Base-by-base conservation (phyloP, 768 basidiomycete genomes). In the Trametes villosa region DNA sequence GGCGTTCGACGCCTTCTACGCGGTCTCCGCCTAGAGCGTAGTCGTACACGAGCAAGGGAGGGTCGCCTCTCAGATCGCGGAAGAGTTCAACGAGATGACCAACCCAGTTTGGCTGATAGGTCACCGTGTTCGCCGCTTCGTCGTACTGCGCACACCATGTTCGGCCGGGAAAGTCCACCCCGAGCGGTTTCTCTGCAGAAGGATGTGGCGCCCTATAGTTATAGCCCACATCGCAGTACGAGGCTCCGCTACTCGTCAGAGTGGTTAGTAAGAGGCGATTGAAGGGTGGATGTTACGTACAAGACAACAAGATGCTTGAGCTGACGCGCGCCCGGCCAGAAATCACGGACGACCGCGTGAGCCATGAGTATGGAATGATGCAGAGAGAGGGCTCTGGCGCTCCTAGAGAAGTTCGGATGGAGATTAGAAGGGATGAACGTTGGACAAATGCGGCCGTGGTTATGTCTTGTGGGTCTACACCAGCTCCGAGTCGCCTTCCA, bases 51-150 rank as follows among this genome's bases (percentile, higher is more conserved):
- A 87, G 72, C 31, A 86, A 56, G 0, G 78, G 74, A n/a, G 67
- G 76, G 76, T 8, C 53, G 17, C 55, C 45, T 24, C 18, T 33
- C 57, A 45, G 67, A 31, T 20, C 61, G n/a, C 66, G 75, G 77
- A 20, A 54, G 22, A 64, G 41, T 11, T 74, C 78, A 41, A 85
- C 71, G 24, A 86, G 71, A 67, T 83, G 79, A 2, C 86, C 83
- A 36, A 88, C 81, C 86, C 86, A 88, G 68, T 87, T 87, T 6
- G 84, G 81, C 30, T 72, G 65, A 33, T 72, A 76, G 6, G 60
- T 54, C 64, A 83, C 82, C 33, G 76, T 78, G 22, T 47, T 36
- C 8, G 9, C 34, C 33, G 6, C 20, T 18, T 38, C 4, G 33
- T 56, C 54, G 9, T 26, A 15, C 1, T 60, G 52, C 64, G 83